Evolutionary conservation across 495 filamentous ascomycete genomes (phyloP), one percentile per base, ranked within the genome.

Genomic region (Bryoglossum gracile): DNA sequence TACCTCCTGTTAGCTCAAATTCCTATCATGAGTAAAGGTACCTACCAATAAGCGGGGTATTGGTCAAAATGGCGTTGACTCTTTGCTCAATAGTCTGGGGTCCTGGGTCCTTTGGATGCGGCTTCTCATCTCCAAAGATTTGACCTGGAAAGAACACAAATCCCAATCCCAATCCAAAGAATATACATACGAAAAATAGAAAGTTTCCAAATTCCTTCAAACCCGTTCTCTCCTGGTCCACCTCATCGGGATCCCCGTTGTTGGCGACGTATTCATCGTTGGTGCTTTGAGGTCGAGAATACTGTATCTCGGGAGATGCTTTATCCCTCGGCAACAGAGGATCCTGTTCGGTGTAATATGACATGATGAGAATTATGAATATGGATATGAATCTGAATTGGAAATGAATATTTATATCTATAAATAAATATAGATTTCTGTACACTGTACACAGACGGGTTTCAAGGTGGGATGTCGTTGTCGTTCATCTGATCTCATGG

Each of bases 11-110:
- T 25, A 55, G 53, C 46, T 37, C 46, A 32, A 21, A 24, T 50
- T 14, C 40, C 49, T 18, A 16, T 25, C 17, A 43, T 22, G 17
- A 33, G 34, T 32, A 4, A 30, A 26, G 10, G 21, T 8, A n/a
- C 13, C 49, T 67, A 88, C 84, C 87, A 64, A 94, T 91, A 50
- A 95, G 65, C 10, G 88, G 89, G 3, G 83, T 87, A n/a, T 78
- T 64, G 8, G 64, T 68, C 17, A 94, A 66, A 41, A 95, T 87
- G 39, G 68, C 72, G 10, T 78, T 68, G 6, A 86, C 89, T 43
- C 88, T 72, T 28, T 84, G 62, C 21, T 85, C 78, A 28, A 87
- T 68, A 11, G 67, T 74, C 14, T 58, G 52, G 2, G 65, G 61
- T 9, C 28, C 34, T 9, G 65, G 51, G n/a, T n/a, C n/a, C 26